Evolutionary conservation across 1,284 basidiomycete genomes (phyloP).

Genomic region (Sporisorium exsertum): DNA sequence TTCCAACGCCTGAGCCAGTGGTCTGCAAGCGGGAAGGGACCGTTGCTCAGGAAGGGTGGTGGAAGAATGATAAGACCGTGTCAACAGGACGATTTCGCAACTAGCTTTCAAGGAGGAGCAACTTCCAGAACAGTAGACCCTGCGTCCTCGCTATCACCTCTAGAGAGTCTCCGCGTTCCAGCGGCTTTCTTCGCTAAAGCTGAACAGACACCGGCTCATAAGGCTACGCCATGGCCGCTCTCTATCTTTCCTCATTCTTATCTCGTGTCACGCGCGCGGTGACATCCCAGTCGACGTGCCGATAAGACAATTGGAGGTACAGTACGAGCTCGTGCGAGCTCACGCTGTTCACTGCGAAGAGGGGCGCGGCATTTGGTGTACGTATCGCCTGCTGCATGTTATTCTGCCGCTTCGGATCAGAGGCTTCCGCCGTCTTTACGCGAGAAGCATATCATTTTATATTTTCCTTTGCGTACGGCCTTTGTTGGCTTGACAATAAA

Average conservation of each 20-base stretch:
- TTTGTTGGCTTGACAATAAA: neutral
- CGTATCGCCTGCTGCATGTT: neutral
- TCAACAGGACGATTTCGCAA: neutral
- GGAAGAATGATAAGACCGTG: neutral
- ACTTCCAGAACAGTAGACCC: neutral
- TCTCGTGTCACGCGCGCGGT: neutral
- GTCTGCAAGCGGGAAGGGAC: neutral
- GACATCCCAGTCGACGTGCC: neutral
- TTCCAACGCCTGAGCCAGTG: neutral
- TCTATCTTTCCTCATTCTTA: neutral
- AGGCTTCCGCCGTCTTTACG: constrained; percentile 13
- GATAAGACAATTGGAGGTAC: constrained; percentile 2
- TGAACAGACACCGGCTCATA: neutral
- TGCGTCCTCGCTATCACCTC: neutral
- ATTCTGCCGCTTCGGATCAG: constrained; percentile 26
- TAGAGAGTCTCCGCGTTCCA: neutral
- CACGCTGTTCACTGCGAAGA: too few species aligned
- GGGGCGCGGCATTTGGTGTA: neutral
- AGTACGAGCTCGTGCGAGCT: constrained; percentile 2
- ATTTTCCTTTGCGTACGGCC: neutral
- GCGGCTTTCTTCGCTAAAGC: neutral
- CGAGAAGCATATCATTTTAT: neutral
- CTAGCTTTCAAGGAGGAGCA: neutral
- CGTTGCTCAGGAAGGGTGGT: neutral
- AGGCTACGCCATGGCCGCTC: neutral